These are phyloP conservation scores for Ottelia alismoides DNA, from an alignment of 106 monocot genomes.

Conservation along the genomic window DNA sequence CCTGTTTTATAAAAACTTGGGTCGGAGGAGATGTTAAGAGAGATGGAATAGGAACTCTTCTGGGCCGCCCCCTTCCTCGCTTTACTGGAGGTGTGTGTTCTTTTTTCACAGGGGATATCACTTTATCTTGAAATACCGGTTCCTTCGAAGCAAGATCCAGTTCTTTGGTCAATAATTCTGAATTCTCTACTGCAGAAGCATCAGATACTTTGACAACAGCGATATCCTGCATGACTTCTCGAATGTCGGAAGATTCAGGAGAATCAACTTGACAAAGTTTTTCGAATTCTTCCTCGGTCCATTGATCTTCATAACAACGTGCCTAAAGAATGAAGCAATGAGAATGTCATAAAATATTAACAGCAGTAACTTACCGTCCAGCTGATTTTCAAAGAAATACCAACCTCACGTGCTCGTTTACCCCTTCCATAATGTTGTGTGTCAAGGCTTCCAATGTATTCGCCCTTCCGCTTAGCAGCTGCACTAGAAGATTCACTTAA, in stretches of 20 bases:
- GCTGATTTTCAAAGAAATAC: slow-evolving; percentile 11
- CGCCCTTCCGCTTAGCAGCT: slow-evolving; percentile 42
- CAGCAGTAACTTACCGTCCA: no score
- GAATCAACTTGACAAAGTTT: slow-evolving; percentile 93
- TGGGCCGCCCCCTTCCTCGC: slow-evolving; percentile 88
- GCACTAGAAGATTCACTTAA: slow-evolving; percentile 33
- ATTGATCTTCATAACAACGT: slow-evolving; percentile 95
- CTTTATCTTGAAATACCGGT: slow-evolving; percentile 6
- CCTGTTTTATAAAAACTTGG: no score
- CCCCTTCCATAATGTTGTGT: slow-evolving; percentile 97
- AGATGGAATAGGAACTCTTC: no score
- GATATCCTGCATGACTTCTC: slow-evolving; percentile 12
- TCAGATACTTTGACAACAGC: slow-evolving; percentile 15
- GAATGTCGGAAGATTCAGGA: slow-evolving; percentile 30
- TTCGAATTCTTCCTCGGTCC: slow-evolving; percentile 99
- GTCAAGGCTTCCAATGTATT: slow-evolving; percentile 46
- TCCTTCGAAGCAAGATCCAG: slow-evolving; percentile 6
- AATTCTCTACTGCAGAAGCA: slow-evolving; percentile 15
- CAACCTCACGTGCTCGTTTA: slow-evolving; percentile 96
- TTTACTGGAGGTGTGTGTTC: slow-evolving; percentile 35
- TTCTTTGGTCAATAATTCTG: slow-evolving; percentile 4
- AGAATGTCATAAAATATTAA: no score
- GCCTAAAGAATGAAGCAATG: no score
- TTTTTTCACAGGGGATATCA: slow-evolving; percentile 14
- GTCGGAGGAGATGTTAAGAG: no score